A percentile compares a stretch with the other conserved stretches of the same genome.
phyloP scores from a whole-genome alignment of 257 asterid genomes.

The Ilex asprella region DNA sequence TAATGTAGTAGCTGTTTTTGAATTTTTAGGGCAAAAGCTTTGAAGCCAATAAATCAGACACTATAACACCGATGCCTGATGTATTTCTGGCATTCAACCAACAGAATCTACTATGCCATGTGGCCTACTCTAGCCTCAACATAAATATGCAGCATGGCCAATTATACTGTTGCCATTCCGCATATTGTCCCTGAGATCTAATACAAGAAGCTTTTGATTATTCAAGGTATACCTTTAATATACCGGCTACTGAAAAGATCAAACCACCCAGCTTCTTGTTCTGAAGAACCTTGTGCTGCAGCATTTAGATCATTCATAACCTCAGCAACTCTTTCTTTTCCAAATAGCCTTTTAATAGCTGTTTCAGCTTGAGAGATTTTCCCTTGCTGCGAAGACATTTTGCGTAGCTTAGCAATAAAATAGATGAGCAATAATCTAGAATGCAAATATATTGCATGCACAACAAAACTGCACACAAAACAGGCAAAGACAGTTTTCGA shows the following conservation, averaged over 20 bases:
- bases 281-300: conserved; percentile 64
- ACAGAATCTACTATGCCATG: not conserved
- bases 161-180: not conserved
- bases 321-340: conserved; percentile 88
- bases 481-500: not conserved
- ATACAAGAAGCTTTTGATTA: not conserved
- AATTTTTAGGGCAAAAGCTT: not conserved
- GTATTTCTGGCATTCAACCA: not conserved
- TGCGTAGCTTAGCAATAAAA: conserved; percentile 15
- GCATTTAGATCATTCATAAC: conserved; percentile 76
- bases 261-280: conserved; percentile 89
- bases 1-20: not conserved
- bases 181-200: not conserved
- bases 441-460: not conserved
- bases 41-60: not conserved
- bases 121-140: not conserved
- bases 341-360: conserved; percentile 60
- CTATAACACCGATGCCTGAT: not conserved
- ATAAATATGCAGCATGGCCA: not conserved
- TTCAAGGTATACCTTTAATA: conserved; percentile 59
- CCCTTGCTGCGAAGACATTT: conserved; percentile 61
- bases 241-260: conserved; percentile 93
- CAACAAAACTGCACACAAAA: no score
- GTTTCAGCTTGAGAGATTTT: conserved; percentile 59
- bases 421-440: conserved; percentile 2